A percentile compares a stretch with the other conserved stretches of the same genome.
Conservation (phyloP, 805 yeast species). For the Candida fluviatilis region DNA sequence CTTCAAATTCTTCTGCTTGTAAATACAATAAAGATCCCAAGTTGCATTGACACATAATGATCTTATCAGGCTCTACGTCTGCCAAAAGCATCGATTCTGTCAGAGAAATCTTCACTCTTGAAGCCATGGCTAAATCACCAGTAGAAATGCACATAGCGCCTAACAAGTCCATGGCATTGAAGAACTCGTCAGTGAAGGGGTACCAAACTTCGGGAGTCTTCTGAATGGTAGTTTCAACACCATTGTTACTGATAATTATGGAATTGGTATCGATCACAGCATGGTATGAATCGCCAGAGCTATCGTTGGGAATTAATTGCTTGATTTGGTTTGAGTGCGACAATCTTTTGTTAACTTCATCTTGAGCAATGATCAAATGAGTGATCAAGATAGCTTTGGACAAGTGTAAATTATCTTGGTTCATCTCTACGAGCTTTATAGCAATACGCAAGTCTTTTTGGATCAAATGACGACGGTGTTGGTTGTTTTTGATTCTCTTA, state of each 20-base stretch:
- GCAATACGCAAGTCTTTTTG: constrained; percentile 70
- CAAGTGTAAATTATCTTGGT: constrained; percentile 41
- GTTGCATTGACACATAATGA: constrained; percentile 62
- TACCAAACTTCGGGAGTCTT: constrained; percentile 56
- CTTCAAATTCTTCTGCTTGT: constrained; percentile 61
- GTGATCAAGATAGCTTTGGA: constrained; percentile 58
- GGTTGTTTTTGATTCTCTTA: constrained; percentile 17
- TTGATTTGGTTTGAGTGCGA: background rate
- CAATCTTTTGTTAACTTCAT: constrained; percentile 41
- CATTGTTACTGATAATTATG: constrained; percentile 12
- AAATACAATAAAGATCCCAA: constrained; percentile 65
- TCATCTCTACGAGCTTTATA: constrained; percentile 60
- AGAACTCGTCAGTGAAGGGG: constrained; percentile 72
- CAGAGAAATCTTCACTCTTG: constrained; percentile 56
- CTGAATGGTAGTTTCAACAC: constrained; percentile 16
- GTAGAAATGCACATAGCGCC: constrained; percentile 66
- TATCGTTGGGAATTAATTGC: background rate
- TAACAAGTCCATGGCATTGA: constrained; percentile 71
- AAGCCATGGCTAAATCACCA: constrained; percentile 63
- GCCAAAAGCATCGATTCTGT: constrained; percentile 73
- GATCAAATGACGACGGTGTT: constrained; percentile 52
- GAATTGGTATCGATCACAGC: constrained; percentile 15
- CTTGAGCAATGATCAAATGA: constrained; percentile 63
- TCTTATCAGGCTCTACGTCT: constrained; percentile 60
- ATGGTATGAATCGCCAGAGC: constrained; percentile 6